Base-by-base conservation (phyloP, 768 basidiomycete species). In the Polyporus arcularius region DNA sequence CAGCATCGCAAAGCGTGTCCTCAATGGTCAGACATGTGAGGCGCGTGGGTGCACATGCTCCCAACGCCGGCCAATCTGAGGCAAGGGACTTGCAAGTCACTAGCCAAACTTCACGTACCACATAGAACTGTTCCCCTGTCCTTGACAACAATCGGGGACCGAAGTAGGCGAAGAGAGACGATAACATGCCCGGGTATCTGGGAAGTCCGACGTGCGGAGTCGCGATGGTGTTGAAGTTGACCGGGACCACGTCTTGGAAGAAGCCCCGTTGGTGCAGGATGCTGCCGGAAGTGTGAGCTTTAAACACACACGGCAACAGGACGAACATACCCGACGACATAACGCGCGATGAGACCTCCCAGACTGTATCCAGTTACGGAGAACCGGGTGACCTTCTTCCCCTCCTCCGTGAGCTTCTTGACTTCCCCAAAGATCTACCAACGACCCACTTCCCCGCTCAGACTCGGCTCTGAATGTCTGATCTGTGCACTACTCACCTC, bases 141-240 rank as follows among this genome's bases (percentile, higher is more conserved):
- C 93, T 78, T 5, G 89, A 89, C 31, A 95, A 75, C 14, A 94
- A 74, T 55, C 77, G 84, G 0, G 90, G 84, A 0, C 90, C 94
- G 10, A 96, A 68, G 18, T 72, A 76, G 1, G 79, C 77, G 11
- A 79, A 68, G 0, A 91, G 49, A 1, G 75, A 74, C 1, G 88
- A 89, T 43, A 87, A 69, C 38, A 88, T 73, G 2, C 86, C 84
- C 30, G 81, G 79, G 62, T 88, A 87, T 67, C 78, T 76, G 4
- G 85, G 85, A 7, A 93, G 80, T 14, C 94, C 94, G 42, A 94
- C 78, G 62, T 92, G 88, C 1, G 94, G 94, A 0, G 93, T 92
- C 2, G 93, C 90, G 52, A 95, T 75, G 0, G 93, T 92, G 55
- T 84, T 85, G 72, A 95, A 96, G 71, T 92, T 93, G 55, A 90